phyloP scores from a whole-genome alignment of 495 filamentous ascomycete species.

The Hypoxylon lienhwacheense region DNA sequence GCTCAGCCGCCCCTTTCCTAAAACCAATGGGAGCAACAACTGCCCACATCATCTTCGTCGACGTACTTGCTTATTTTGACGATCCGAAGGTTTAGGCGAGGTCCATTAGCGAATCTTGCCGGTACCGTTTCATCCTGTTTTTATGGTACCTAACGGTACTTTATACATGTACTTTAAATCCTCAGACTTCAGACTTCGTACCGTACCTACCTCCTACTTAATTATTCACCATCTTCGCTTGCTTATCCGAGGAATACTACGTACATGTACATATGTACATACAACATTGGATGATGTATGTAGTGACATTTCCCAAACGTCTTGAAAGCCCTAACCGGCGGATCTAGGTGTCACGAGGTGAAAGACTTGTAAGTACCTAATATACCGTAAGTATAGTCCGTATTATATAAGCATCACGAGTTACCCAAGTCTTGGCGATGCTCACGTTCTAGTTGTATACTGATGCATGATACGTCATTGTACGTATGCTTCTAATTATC shows the following conservation, averaged over 20 bases:
- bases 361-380: too few relatives aligned
- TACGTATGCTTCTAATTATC: too few relatives aligned
- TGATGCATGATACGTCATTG: too few relatives aligned
- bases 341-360: too few relatives aligned
- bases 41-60: constrained; percentile 23
- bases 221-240: constrained; percentile 10
- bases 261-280: background rate
- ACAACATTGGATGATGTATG: background rate
- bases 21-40: constrained; percentile 13
- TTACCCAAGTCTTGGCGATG: too few relatives aligned
- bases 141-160: too few relatives aligned
- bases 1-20: constrained; percentile 26
- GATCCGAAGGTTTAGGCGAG: constrained; percentile 34
- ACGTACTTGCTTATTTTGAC: constrained; percentile 36
- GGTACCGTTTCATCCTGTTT: constrained; percentile 17
- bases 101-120: constrained; percentile 29
- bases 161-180: constrained; percentile 3
- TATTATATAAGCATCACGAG: too few relatives aligned
- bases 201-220: background rate
- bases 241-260: constrained; percentile 13
- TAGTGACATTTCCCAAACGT: too few relatives aligned
- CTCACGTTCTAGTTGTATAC: too few relatives aligned
- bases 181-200: background rate
- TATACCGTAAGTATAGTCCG: too few relatives aligned
- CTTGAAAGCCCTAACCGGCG: too few relatives aligned